phyloP scores from a whole-genome alignment of 257 asterid genomes.

The Gynochthodes officinalis region DNA sequence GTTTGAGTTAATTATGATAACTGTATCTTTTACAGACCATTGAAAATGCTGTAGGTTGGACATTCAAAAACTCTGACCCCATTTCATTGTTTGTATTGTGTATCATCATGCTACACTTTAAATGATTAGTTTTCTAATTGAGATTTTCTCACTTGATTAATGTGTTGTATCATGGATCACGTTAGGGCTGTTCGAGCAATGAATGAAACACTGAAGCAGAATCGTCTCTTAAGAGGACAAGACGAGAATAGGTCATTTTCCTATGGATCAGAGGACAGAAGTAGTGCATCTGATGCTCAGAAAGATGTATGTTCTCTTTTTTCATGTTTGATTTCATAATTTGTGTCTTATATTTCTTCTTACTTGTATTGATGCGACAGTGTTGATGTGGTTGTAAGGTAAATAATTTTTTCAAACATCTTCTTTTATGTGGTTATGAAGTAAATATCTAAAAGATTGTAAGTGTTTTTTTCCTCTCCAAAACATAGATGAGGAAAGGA shows the following conservation, averaged over 20 bases:
- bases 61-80: not conserved
- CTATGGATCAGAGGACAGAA: conserved; percentile 45
- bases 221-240: conserved; percentile 62
- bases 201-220: conserved; percentile 95
- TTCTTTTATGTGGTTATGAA: not conserved
- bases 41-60: not conserved
- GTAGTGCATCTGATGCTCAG: conserved; percentile 38
- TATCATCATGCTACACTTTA: not conserved
- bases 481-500: not conserved
- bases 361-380: not conserved
- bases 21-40: not conserved
- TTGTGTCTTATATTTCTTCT: not conserved
- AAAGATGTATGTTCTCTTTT: conserved; percentile 55
- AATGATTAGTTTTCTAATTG: not conserved
- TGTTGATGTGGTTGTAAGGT: not conserved
- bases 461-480: not conserved
- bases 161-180: conserved; percentile 16
- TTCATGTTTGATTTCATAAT: conserved; percentile 7
- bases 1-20: too few relatives aligned
- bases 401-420: not conserved
- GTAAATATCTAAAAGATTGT: not conserved
- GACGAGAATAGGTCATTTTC: conserved; percentile 54
- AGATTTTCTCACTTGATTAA: not conserved
- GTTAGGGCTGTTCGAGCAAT: conserved; percentile 93
- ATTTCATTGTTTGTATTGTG: not conserved